phyloP scores from a whole-genome alignment of 768 basidiomycete species.

The Mycena amicta region DNA sequence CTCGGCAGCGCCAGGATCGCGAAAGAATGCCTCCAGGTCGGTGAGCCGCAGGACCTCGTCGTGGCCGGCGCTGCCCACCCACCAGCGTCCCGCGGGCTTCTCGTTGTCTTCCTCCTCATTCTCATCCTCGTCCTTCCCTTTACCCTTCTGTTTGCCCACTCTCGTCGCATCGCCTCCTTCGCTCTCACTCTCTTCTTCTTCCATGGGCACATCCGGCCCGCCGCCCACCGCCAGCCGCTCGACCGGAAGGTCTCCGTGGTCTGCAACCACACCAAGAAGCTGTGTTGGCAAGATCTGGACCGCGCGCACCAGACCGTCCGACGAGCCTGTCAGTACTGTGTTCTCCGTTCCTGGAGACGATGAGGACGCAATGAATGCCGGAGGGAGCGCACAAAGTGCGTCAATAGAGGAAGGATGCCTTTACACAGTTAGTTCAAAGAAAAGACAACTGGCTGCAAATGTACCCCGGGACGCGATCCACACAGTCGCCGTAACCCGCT shows the following conservation, averaged over 20 bases:
- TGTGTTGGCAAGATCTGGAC: conserved; percentile 89
- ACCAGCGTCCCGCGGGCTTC: conserved; percentile 48
- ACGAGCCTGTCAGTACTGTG: conserved; percentile 83
- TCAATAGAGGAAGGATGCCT: conserved; percentile 94
- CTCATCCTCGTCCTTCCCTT: conserved; percentile 10
- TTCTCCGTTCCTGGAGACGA: conserved; percentile 63
- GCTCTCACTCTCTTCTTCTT: conserved; percentile 28
- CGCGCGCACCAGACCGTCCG: conserved; percentile 87
- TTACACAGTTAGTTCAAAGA: too few species aligned
- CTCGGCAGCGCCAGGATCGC: conserved; percentile 33
- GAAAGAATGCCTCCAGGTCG: conserved; percentile 77
- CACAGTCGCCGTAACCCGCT: conserved; percentile 92
- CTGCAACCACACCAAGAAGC: conserved; percentile 85
- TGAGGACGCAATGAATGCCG: conserved; percentile 21
- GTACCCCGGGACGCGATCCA: conserved; percentile 86
- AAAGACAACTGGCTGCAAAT: too few species aligned
- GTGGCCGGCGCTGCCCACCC: conserved; percentile 93
- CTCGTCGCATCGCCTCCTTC: conserved; percentile 25
- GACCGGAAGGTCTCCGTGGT: conserved; percentile 91
- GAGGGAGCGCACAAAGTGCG: conserved; percentile 74
- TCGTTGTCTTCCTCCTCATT: conserved; percentile 25
- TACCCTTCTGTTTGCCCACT: conserved; percentile 5
- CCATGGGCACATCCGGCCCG: conserved; percentile 36
- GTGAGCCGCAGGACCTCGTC: conserved; percentile 86
- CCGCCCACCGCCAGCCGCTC: conserved; percentile 76